Conservation (phyloP, 768 basidiomycete genomes). For the Jaapia argillacea region DNA sequence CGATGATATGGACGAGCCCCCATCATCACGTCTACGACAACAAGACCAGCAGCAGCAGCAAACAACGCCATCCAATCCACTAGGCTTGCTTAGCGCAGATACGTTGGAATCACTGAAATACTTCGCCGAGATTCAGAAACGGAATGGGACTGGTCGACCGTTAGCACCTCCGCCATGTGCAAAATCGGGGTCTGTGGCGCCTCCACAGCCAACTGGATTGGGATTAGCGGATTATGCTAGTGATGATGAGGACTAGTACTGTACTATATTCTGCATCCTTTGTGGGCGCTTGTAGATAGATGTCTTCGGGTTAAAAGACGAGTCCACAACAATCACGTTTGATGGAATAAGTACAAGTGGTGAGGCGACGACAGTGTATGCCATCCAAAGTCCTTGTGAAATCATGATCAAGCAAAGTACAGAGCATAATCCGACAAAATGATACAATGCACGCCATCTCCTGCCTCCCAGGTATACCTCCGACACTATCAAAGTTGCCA, state of each 20-base stretch:
- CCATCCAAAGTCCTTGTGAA: no score
- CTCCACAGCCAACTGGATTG: slow-evolving; percentile 29
- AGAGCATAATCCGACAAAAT: no score
- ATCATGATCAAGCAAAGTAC: no score
- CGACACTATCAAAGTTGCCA: no score
- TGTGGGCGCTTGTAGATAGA: no score
- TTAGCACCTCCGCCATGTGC: slow-evolving; percentile 15
- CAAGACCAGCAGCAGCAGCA: slow-evolving; percentile 13
- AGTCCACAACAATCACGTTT: no score
- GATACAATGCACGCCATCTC: no score
- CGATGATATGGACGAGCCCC: background rate
- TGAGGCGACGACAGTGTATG: no score
- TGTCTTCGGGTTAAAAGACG: no score
- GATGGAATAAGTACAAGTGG: no score
- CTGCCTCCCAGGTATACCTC: no score
- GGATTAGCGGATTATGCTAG: slow-evolving; percentile 74
- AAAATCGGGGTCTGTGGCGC: no score
- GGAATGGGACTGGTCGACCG: slow-evolving; percentile 34
- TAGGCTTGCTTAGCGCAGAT: slow-evolving; percentile 69
- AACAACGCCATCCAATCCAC: slow-evolving; percentile 21
- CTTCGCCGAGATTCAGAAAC: slow-evolving; percentile 78
- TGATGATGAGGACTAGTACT: slow-evolving; percentile 39
- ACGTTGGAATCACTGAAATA: slow-evolving; percentile 86
- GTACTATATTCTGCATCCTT: slow-evolving; percentile 1
- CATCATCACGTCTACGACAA: slow-evolving; percentile 5